A percentile compares a stretch with the other conserved stretches of the same genome.
Evolutionary conservation across 208 protist species (phyloP).

Genomic region (Leishmania amazonensis): DNA sequence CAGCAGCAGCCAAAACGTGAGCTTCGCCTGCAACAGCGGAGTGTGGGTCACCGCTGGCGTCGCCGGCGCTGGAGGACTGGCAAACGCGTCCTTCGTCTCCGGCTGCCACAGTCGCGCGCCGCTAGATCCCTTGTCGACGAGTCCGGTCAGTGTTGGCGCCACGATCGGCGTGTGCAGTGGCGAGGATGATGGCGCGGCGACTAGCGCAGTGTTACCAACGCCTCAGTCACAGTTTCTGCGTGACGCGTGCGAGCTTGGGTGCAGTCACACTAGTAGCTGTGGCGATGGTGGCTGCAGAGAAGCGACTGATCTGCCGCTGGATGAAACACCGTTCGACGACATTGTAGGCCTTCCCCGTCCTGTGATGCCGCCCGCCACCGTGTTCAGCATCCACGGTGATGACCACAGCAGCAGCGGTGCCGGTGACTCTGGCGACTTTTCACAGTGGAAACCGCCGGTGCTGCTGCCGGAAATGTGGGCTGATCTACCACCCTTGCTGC

Average conservation of each 20-base stretch:
- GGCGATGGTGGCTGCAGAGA: not conserved
- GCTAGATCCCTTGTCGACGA: not conserved
- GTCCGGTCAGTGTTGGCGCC: not conserved
- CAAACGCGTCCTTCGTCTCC: not conserved
- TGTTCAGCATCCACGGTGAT: not conserved
- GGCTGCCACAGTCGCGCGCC: not conserved
- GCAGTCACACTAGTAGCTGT: not conserved
- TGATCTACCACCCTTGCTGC: not conserved
- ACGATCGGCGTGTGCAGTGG: not conserved
- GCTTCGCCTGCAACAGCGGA: slow-evolving; percentile 14
- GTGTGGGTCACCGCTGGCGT: not conserved
- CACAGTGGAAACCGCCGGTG: slow-evolving; percentile 33
- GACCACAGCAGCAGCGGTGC: not conserved
- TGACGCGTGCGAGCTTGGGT: not conserved
- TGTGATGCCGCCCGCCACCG: not conserved
- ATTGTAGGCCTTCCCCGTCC: not conserved
- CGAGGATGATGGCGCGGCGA: not conserved
- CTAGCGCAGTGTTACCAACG: not conserved
- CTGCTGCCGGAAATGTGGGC: slow-evolving; percentile 32
- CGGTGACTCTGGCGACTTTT: not conserved
- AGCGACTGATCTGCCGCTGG: not conserved
- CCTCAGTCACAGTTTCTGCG: not conserved
- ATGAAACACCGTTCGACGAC: not conserved
- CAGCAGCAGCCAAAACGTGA: slow-evolving; percentile 20
- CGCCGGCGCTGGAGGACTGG: not conserved